Conservation (phyloP, 1,139 yeast species). For the Candida freyschussii region DNA sequence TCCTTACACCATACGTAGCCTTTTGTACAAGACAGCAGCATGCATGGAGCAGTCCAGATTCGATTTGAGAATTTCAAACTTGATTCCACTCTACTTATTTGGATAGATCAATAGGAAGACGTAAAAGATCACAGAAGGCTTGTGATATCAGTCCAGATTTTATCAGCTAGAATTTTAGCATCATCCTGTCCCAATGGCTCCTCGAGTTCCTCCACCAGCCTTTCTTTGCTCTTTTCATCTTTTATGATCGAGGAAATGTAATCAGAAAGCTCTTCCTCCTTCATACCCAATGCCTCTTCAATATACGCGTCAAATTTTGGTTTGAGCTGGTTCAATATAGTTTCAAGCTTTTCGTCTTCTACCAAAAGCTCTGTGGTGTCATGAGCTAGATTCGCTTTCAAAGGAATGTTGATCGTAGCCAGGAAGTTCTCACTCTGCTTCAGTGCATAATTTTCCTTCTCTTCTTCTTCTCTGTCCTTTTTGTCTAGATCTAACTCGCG, state of each 20-base stretch:
- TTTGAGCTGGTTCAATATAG: constrained; percentile 24
- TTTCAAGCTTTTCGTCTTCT: constrained; percentile 17
- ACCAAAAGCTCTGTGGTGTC: constrained; percentile 7
- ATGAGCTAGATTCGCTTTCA: constrained; percentile 10
- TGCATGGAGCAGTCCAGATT: no score
- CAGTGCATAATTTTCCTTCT: constrained; percentile 18
- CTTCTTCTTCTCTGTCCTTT: constrained; percentile 26
- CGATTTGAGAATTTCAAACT: no score
- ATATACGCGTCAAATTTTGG: constrained; percentile 38
- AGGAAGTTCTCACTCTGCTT: constrained; percentile 26
- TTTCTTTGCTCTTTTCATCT: constrained; percentile 31
- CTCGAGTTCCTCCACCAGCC: constrained; percentile 39
- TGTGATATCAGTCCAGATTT: constrained; percentile 23
- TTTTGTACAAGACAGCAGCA: no score
- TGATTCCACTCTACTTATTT: no score
- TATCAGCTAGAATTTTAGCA: constrained; percentile 41
- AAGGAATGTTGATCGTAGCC: constrained; percentile 19
- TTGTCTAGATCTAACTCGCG: constrained; percentile 21
- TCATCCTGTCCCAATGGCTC: constrained; percentile 56
- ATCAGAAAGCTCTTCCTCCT: constrained; percentile 45
- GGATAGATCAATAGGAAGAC: no score
- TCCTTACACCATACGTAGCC: no score
- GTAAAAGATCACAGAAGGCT: constrained; percentile 4
- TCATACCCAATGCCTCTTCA: constrained; percentile 48
- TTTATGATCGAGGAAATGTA: constrained; percentile 38